Base-by-base conservation (phyloP, 192 early-diverging fungal genomes). In the Backusella circina region DNA sequence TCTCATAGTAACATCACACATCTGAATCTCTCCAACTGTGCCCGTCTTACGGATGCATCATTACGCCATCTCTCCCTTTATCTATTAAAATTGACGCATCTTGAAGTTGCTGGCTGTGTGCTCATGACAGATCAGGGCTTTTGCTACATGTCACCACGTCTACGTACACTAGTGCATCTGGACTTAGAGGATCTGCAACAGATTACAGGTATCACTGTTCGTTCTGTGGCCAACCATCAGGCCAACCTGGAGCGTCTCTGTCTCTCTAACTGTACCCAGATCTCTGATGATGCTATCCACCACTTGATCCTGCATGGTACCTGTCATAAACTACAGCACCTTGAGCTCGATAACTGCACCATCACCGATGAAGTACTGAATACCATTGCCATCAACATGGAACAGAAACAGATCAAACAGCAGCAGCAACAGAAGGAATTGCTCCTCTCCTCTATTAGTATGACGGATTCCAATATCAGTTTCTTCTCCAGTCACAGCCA, bases 271-370 rank as follows among this genome's bases (percentile, higher is more conserved):
- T 85, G 84, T 64, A 73, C 71, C 37, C 73, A 80, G 31, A 75
- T 85, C 21, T 75, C 47, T 1, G 81, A 85, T 65, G 81, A 77
- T 36, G 81, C 79, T 21, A 71, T 85, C 36, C 70, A 54, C 8
- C 28, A 70, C 39, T 71, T 85, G 9, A 50, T 85, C 7, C n/a
- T 79, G 5, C 67, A 72, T 35, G 82, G 78, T 2, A 64, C 35
- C 30, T 86, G 80, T 57, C 36, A 68, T 16, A 50, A 78, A 8
- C 28, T 88, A 23, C 21, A 76, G 6, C 82, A 85, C 31, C 8
- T 88, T 3, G 84, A 86, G 67, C 69, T 88, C n/a, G 86, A 83
- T 67, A 83, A 80, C 10, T 86, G 84, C 69, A 68, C 71, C 10
- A 77, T 88, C 8, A 88, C 86, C 21, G 86, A 88, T 50, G 32